Evolutionary conservation across 305 asterid genomes (phyloP).

Genomic region (Solanum hybrid): DNA sequence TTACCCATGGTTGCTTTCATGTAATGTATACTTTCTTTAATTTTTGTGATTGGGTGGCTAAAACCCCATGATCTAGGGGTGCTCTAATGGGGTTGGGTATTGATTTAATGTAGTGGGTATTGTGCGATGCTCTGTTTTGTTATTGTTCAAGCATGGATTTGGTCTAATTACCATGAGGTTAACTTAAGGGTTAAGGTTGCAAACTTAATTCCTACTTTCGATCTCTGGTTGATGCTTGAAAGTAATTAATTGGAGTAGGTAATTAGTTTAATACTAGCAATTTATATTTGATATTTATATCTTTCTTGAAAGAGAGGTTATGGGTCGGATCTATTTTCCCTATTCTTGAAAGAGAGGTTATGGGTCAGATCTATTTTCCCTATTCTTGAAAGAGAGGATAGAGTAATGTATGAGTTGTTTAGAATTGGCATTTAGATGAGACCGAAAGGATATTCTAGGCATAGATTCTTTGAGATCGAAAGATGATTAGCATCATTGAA

Average conservation of each 20-base stretch:
- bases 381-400: too few relatives aligned
- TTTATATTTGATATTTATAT: too few relatives aligned
- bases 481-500: neutral
- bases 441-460: neutral
- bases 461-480: neutral
- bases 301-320: neutral
- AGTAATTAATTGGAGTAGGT: neutral
- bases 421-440: neutral
- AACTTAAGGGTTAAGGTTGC: neutral
- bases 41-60: neutral
- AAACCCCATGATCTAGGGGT: neutral
- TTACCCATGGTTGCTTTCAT: neutral
- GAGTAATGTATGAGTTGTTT: neutral
- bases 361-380: too few relatives aligned
- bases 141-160: neutral
- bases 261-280: too few relatives aligned
- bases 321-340: too few relatives aligned
- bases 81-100: neutral
- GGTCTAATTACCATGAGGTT: neutral
- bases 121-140: neutral
- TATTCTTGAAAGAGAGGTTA: too few relatives aligned
- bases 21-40: too few relatives aligned
- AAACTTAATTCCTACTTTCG: neutral
- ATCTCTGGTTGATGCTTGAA: neutral
- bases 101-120: neutral